Evolutionary conservation across 192 early-diverging fungal species (phyloP), one percentile per base, ranked within the genome.

Genomic region (Dimargaris cristalligena): DNA sequence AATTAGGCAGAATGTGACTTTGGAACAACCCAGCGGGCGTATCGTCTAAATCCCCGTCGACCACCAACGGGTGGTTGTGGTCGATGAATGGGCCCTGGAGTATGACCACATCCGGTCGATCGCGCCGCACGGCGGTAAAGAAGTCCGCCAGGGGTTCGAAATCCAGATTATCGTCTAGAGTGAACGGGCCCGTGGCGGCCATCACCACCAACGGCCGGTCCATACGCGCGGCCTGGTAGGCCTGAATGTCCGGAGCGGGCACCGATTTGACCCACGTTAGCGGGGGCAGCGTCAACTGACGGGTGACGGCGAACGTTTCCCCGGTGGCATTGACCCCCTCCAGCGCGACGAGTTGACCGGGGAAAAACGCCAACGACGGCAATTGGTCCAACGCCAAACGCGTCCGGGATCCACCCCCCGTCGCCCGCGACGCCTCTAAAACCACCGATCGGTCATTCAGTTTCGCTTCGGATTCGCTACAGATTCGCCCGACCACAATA

Each of bases 111-210:
- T 94, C 83, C 0, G 95, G 93, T 34, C 68, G 59, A 6, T 88
- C 82, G 3, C 58, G 61, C 44, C 71, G 54, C 18, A 84, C 71
- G 6, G 76, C 70, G 0, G 74, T 65, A n/a, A 85, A 65, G n/a
- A 98, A 68, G 20, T 83, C 91, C 20, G 76, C 68, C 60, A 96
- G 74, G 6, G 92, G 86, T 58, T 92, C 84, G 60, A 83, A 98
- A 14, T 78, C 67, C 14, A 93, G 73, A 60, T 82, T 84, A 51
- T 85, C 83, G 9, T 78, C 77, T 30, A 93, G 64, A 10, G 89
- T 91, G 65, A 80, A 98, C 14, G 95, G 95, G 0, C 95, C 95
- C 1, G 83, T 69, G 6, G 90, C 85, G 14, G 87, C 67, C 1
- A 90, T 56, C 8, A 93, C 77, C 49, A 63, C 73, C n/a, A 85